Conservation (phyloP, 345 rosid species). For the Eucalyptus melliodora region DNA sequence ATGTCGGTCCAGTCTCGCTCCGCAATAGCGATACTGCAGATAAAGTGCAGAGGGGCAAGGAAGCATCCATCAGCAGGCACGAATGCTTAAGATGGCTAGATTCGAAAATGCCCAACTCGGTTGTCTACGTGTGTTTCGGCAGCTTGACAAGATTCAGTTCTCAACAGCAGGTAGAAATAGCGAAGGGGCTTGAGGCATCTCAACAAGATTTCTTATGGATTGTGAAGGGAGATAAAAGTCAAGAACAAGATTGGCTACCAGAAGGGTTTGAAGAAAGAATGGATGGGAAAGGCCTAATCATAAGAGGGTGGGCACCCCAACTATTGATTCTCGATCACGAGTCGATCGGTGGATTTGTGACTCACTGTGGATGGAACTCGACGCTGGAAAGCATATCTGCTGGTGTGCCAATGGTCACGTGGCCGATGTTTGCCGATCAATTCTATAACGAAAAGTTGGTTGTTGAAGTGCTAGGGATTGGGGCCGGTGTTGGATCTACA, state of each 20-base stretch:
- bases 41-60: conserved; percentile 15
- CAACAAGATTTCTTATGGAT: conserved; percentile 1
- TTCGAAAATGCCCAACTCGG: conserved; percentile 23
- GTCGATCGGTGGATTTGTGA: conserved; percentile 6
- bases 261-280: conserved; percentile 13
- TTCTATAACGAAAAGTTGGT: neutral
- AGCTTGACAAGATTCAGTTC: conserved; percentile 17
- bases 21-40: conserved; percentile 8
- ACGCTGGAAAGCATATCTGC: conserved; percentile 6
- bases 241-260: neutral
- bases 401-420: conserved; percentile 12
- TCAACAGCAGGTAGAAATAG: conserved; percentile 5
- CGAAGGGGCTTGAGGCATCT: conserved; percentile 3
- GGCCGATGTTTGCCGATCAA: conserved; percentile 8
- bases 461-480: neutral
- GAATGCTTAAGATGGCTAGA: conserved; percentile 27
- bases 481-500: neutral
- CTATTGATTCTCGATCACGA: conserved; percentile 8
- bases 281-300: neutral
- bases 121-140: conserved; percentile 36
- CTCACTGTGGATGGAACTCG: conserved; percentile 20
- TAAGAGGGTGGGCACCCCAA: conserved; percentile 15
- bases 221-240: neutral
- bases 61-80: conserved; percentile 6
- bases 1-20: conserved; percentile 30